Conservation (phyloP, 2,329 filamentous ascomycete species). For the Coleophoma eucalyptorum region DNA sequence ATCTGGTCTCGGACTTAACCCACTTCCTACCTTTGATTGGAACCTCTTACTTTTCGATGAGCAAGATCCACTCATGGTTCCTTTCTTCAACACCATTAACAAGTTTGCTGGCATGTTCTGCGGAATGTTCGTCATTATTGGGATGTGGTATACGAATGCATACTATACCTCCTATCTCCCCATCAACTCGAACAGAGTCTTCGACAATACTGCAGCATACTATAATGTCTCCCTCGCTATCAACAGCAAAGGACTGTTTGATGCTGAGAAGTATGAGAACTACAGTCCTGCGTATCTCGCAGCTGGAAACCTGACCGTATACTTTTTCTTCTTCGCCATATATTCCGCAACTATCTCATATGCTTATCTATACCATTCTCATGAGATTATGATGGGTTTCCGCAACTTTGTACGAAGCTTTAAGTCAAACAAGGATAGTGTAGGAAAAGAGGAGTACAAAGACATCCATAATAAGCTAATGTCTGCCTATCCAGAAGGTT, state of each 20-base stretch:
- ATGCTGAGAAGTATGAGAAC: conserved; percentile 51
- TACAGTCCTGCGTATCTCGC: conserved; percentile 70
- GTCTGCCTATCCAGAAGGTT: conserved; percentile 37
- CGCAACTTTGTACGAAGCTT: conserved; percentile 32
- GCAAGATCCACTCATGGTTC: conserved; percentile 61
- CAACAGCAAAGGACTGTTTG: conserved; percentile 33
- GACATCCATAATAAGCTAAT: conserved; percentile 48
- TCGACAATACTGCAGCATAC: conserved; percentile 61
- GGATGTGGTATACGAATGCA: conserved; percentile 59
- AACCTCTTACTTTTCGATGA: conserved; percentile 24
- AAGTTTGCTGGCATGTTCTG: conserved; percentile 64
- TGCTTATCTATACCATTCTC: conserved; percentile 62
- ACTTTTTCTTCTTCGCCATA: conserved; percentile 66
- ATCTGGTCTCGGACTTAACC: conserved; percentile 37
- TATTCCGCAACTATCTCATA: conserved; percentile 69
- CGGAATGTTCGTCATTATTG: conserved; percentile 52
- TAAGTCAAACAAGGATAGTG: conserved; percentile 29
- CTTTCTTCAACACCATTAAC: conserved; percentile 70
- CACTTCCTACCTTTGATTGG: conserved; percentile 40
- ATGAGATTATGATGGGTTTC: conserved; percentile 55
- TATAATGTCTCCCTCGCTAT: conserved; percentile 66
- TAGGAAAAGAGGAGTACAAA: conserved; percentile 24
- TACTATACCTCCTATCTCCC: conserved; percentile 64
- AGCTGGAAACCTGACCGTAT: conserved; percentile 65
- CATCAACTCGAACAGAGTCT: conserved; percentile 67